phyloP scores from a whole-genome alignment of 768 basidiomycete genomes.

The Hortiboletus flavorubellus region DNA sequence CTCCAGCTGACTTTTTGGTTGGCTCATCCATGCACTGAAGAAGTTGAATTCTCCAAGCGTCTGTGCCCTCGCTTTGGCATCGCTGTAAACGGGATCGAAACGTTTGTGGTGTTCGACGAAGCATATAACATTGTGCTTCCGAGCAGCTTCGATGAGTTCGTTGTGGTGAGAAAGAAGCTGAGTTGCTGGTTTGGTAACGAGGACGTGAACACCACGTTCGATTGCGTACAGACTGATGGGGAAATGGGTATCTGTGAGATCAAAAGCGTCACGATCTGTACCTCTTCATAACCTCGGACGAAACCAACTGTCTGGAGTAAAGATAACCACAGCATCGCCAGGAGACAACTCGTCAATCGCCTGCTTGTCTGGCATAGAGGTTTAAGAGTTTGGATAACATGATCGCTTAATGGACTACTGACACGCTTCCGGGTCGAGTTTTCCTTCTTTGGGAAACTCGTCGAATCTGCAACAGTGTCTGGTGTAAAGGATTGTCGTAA shows the following conservation, averaged over 20 bases:
- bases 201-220: conserved; percentile 79
- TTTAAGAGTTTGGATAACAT: neutral
- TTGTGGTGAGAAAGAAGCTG: conserved; percentile 82
- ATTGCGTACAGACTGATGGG: conserved; percentile 85
- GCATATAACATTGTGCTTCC: conserved; percentile 76
- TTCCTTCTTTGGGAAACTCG: conserved; percentile 69
- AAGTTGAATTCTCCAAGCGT: conserved; percentile 90
- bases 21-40: conserved; percentile 97
- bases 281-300: neutral
- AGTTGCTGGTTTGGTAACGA: conserved; percentile 92
- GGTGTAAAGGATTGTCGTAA: neutral
- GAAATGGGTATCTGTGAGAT: conserved; percentile 67
- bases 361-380: conserved; percentile 57
- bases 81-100: conserved; percentile 90
- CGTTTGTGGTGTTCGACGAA: conserved; percentile 96
- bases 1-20: conserved; percentile 91
- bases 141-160: conserved; percentile 70
- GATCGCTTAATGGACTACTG: conserved; percentile 28
- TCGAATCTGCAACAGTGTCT: conserved; percentile 53
- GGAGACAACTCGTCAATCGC: conserved; percentile 76
- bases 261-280: neutral
- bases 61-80: conserved; percentile 75
- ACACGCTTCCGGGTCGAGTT: conserved; percentile 81
- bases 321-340: conserved; percentile 89
- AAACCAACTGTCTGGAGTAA: conserved; percentile 82